Evolutionary conservation across 805 yeast species (phyloP), one percentile per base, ranked within the genome.

Genomic region (Priceomyces medius): DNA sequence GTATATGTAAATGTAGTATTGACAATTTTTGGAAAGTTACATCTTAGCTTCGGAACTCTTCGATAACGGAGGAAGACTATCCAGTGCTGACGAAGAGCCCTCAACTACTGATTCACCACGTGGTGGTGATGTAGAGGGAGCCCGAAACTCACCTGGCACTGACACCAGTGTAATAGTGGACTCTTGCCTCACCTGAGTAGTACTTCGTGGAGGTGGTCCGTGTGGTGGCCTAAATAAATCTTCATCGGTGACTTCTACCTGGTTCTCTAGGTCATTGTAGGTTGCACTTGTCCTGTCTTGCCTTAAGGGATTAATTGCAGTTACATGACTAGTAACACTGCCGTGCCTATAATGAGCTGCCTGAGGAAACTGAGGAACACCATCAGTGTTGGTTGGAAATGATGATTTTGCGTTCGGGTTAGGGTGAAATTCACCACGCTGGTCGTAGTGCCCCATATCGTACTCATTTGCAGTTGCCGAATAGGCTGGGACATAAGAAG

Each of bases 381-480:
- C 20, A 19, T 31, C 35, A 3, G 53, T 49, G n/a, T 32, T 34
- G 3, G 26, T 12, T 2, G 40, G 36, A 8, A 18, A 21, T 17
- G 43, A 36, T 14, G 48, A 31, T 34, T 56, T 60, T 2, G 61
- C 58, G 36, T 62, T 61, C 4, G 68, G 68, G 42, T 64, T 63
- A 6, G 66, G 52, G 42, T 65, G 71, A 41, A 63, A 65, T 23
- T 54, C 53, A 27, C 88, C 96, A 24, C 71, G 59, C 26, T 64
- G 65, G 57, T 86, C 93, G 52, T 85, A 87, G 58, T 76, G 83
- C 0, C 95, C 96, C 57, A 85, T 77, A 56, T 89, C 96, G 35
- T 76, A 71, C 20, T 81, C 87, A 47, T 81, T 81, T 0, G 89
- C 81, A 12, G 69, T 63, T 9, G 68, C 85, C 0, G 88, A 77